Base-by-base conservation (phyloP, 768 basidiomycete species). In the Leccinum arenicola region DNA sequence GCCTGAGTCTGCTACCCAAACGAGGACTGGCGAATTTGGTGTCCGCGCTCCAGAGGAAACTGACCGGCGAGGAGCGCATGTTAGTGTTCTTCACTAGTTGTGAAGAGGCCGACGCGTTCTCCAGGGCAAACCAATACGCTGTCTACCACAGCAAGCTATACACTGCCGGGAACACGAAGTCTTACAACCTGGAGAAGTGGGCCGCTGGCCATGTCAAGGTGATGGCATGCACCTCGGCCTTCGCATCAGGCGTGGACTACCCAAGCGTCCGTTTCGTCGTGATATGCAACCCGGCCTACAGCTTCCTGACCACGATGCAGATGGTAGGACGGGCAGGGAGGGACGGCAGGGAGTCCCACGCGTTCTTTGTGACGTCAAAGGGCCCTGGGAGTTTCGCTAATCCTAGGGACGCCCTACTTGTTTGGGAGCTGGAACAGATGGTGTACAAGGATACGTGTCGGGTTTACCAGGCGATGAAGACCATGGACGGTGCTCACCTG, bases 321-420 rank as follows among this genome's bases (percentile, higher is more conserved):
- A 61, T 61, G 61, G 50, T 25, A 5, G 61, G 61, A 6, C 27
- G 54, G 1, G 61, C 61, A 0, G 61, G 57, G 8, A 59, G 61
- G 45, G 54, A 61, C 14, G 60, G 43, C 17, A 17, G 9, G 3
- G 58, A 53, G 33, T 55, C 58, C 2, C 61, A 62, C 14, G 52
- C 21, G 1, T 62, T 62, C 33, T 56, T 59, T 0, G 58, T 33
- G 12, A 56, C 52, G 33, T 19, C 17, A 3, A 21, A 45, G 19
- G 7, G 7, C 7, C 10, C 40, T 10, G n/a, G 4, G 35, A 36
- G 35, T 15, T 15, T n/a, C 59, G 6, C n/a, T 14, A 1, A 35
- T 10, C 11, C 4, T 12, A 12, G 5, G 5, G 33, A 35, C 12
- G 5, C 3, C 33, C 33, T 11, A 14, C 11, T 35, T 12, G 33